Evolutionary conservation across 345 rosid species (phyloP).

Genomic region (Jatropha curcas): DNA sequence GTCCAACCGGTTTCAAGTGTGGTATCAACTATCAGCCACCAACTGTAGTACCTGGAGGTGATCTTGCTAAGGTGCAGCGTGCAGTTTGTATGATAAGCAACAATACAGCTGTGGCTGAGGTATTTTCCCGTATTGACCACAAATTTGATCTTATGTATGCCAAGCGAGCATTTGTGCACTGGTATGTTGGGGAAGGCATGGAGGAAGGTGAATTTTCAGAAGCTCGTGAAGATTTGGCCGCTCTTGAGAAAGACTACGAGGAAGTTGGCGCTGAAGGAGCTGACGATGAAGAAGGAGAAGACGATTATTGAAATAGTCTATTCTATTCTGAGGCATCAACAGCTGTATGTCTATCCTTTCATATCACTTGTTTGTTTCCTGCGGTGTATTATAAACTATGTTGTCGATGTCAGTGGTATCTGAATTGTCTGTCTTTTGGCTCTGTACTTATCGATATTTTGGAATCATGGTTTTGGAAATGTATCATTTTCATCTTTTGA

Average conservation of each 20-base stretch:
- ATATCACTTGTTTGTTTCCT: slow-evolving; percentile 14
- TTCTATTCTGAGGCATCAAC: slow-evolving; percentile 12
- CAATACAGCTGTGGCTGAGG: slow-evolving; percentile 83
- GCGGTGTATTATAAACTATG: slow-evolving; percentile 11
- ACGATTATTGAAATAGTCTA: slow-evolving; percentile 42
- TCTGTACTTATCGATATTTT: slow-evolving; percentile 16
- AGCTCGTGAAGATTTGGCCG: slow-evolving; percentile 88
- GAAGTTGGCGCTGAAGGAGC: slow-evolving; percentile 78
- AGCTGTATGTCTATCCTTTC: slow-evolving; percentile 10
- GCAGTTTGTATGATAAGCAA: slow-evolving; percentile 92
- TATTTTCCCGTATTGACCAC: slow-evolving; percentile 68
- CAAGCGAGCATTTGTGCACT: slow-evolving; percentile 82
- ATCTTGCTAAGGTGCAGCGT: slow-evolving; percentile 76
- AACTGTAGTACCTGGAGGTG: slow-evolving; percentile 74
- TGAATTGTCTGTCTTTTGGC: slow-evolving; percentile 13
- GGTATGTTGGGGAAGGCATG: slow-evolving; percentile 96
- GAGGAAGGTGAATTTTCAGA: slow-evolving; percentile 92
- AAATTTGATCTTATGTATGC: slow-evolving; percentile 87
- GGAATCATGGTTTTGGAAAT: slow-evolving; percentile 18
- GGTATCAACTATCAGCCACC: slow-evolving; percentile 88
- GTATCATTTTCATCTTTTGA: slow-evolving; percentile 4
- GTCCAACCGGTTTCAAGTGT: slow-evolving; percentile 87
- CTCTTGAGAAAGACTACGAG: slow-evolving; percentile 84
- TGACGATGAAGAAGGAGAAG: slow-evolving; percentile 54
- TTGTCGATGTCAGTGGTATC: slow-evolving; percentile 3